Percentiles rank a stretch among this genome's conserved stretches.
Conservation (phyloP, 805 yeast genomes). For the Maudiozyma barnettii region DNA sequence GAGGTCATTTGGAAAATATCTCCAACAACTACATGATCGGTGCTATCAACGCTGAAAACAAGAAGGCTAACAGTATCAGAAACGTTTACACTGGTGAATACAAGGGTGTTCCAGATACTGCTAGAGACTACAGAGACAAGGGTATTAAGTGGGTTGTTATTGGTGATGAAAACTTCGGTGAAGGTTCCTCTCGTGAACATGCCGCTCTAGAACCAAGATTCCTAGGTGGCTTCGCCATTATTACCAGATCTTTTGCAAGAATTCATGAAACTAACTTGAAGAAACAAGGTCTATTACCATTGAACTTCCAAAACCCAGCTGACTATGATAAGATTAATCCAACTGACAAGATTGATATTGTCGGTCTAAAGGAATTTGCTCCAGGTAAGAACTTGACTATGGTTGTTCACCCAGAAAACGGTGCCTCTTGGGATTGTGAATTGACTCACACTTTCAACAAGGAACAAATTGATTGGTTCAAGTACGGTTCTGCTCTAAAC, state of each 20-base stretch:
- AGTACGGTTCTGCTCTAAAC: slow-evolving; percentile 97
- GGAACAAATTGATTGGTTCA: slow-evolving; percentile 99
- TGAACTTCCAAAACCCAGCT: slow-evolving; percentile 79
- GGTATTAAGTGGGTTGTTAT: slow-evolving; percentile 94
- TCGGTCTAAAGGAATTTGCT: slow-evolving; percentile 75
- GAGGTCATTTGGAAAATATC: slow-evolving; percentile 98
- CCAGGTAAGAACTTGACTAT: slow-evolving; percentile 87
- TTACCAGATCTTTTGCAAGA: slow-evolving; percentile 96
- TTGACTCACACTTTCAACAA: slow-evolving; percentile 92
- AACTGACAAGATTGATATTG: slow-evolving; percentile 78
- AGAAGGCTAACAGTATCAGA: slow-evolving; percentile 83
- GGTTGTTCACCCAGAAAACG: slow-evolving; percentile 64
- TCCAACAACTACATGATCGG: slow-evolving; percentile 99
- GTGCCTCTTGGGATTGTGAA: slow-evolving; percentile 78
- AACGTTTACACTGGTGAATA: slow-evolving; percentile 87
- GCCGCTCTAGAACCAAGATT: slow-evolving; percentile 99
- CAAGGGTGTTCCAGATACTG: slow-evolving; percentile 95
- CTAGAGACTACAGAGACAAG: slow-evolving; percentile 85
- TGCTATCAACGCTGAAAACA: slow-evolving; percentile 94
- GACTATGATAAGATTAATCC: slow-evolving; percentile 92
- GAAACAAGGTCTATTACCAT: slow-evolving; percentile 98
- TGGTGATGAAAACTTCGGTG: slow-evolving; percentile 99
- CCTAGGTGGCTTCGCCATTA: slow-evolving; percentile 97
- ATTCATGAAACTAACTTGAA: slow-evolving; percentile 99
- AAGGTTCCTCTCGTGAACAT: slow-evolving; percentile 99